Evolutionary conservation across 164 flowering plant genomes (phyloP), one percentile per base, ranked within the genome.

Genomic region (Vitis rupestris): DNA sequence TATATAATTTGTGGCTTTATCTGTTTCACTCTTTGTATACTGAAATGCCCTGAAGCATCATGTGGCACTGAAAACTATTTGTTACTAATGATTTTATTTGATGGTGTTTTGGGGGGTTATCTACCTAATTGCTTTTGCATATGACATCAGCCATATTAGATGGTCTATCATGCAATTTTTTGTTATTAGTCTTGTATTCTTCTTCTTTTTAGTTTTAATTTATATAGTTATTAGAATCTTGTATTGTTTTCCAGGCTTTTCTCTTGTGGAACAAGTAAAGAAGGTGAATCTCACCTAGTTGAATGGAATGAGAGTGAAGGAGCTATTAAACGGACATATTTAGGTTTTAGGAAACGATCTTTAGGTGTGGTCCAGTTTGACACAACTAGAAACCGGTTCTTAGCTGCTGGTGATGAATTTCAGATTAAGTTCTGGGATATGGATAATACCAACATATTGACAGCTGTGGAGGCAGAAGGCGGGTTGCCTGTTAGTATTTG

Each of bases 271-370:
- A 84, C 83, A 19, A 81, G 82, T 67, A 81, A 79, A 76, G 88
- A 84, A 15, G 88, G 88, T 17, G 86, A 82, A 11, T 84, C 88
- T 15, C 74, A 73, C 72, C 56, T 84, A 17, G 83, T 84, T 50
- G 86, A 84, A 71, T 84, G 86, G 88, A 84, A 84, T 70, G 86
- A 83, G 59, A 81, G 81, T 70, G 88, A 85, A 73, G 88, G 88
- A 37, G 81, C 81, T 30, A 66, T 85, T 13, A 81, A 80, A 64
- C 64, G 88, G 52, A 78, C 80, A 48, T 83, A 83, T 23, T 9
- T 61, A 14, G 88, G 88, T 10, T 78, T 85, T 30, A 73, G 81
- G 29, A 85, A 81, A 56, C 78, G 77, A 0, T 79, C 88, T 51
- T 37, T 70, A 12, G 86, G 82, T 29, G 81, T 85, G 68, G 88